Base-by-base conservation (phyloP, 768 basidiomycete species). In the Hortiboletus flavorubellus region DNA sequence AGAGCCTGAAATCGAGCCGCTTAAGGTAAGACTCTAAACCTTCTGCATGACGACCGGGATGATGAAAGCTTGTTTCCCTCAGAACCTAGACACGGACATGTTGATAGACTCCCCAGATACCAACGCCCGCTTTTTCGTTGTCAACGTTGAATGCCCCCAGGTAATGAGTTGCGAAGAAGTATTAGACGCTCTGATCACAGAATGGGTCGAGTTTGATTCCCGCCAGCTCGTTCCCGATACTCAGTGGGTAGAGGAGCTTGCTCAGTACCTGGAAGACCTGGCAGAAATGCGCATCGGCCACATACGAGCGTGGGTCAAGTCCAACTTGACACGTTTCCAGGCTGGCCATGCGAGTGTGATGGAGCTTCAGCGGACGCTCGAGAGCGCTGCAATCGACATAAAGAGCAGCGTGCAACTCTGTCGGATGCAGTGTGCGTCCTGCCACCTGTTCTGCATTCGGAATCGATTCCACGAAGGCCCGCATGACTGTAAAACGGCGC, bases 11-110 rank as follows among this genome's bases (percentile, higher is more conserved):
- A 54, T 51, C 2, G 83, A 83, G 53, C 75, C 70, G 0, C 65
- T 85, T 5, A 83, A 80, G 75, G 84, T 82, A 42, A 21, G 38
- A 4, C 35, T n/a, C 3, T 8, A 15, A 16, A 8, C 8, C 2
- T 39, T 55, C 15, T 21, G 4, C 2, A 21, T 39, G 30, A 37
- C 15, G 9, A 11, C 18, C 6, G 14, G 8, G n/a, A 15, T 12
- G 46, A 14, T 0, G 6, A 59, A 41, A 7, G 2, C 31, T n/a
- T 52, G 29, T 7, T 51, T 23, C 8, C 15, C 37, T 46, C 10
- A 83, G 83, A 82, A 84, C 62, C 62, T 83, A n/a, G 83, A 85
- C 54, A 80, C 77, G 5, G 79, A 81, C 53, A 35, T 65, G 5
- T 55, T 69, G 2, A 71, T 83, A 23, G 72, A 72, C 1, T 60